Evolutionary conservation across 768 basidiomycete species (phyloP).

Genomic region (Russula sp.): DNA sequence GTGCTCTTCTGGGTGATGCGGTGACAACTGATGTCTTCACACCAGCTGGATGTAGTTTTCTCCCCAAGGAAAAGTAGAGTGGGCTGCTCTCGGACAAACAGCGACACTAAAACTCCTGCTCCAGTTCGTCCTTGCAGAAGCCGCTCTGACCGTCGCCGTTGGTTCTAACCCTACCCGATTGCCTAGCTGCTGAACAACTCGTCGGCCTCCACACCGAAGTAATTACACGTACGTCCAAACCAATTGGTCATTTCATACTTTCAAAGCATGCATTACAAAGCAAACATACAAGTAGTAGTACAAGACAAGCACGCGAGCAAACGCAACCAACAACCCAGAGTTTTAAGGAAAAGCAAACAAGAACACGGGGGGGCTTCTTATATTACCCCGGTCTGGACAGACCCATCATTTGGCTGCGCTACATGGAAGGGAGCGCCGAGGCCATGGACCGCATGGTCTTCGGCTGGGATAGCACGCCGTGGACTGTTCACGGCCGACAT

Average conservation of each 20-base stretch:
- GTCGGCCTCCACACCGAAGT: too few species aligned
- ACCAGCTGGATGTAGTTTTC: too few species aligned
- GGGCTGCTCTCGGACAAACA: too few species aligned
- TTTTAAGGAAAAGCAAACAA: neutral
- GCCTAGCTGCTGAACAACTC: too few species aligned
- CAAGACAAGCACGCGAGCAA: neutral
- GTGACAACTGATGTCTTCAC: neutral
- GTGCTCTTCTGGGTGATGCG: neutral
- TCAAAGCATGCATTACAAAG: constrained; percentile 13
- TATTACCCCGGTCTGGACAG: constrained; percentile 8
- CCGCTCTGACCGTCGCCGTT: too few species aligned
- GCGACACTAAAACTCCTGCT: too few species aligned
- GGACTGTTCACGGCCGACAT: constrained; percentile 51
- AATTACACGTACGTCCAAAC: neutral
- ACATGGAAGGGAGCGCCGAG: constrained; percentile 24
- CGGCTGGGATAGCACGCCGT: constrained; percentile 23
- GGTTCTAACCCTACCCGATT: too few species aligned
- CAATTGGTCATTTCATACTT: neutral
- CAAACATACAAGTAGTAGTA: constrained; percentile 9
- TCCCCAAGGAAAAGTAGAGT: too few species aligned
- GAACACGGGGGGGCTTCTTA: neutral
- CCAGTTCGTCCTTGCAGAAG: too few species aligned
- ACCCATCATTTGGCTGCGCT: constrained; percentile 6
- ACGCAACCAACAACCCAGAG: neutral
- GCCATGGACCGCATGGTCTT: constrained; percentile 25